Percentiles rank a stretch among this genome's conserved stretches.
These are phyloP conservation scores for Serendipita sp. DNA, from an alignment of 1,284 basidiomycete genomes.

Conservation along the genomic window DNA sequence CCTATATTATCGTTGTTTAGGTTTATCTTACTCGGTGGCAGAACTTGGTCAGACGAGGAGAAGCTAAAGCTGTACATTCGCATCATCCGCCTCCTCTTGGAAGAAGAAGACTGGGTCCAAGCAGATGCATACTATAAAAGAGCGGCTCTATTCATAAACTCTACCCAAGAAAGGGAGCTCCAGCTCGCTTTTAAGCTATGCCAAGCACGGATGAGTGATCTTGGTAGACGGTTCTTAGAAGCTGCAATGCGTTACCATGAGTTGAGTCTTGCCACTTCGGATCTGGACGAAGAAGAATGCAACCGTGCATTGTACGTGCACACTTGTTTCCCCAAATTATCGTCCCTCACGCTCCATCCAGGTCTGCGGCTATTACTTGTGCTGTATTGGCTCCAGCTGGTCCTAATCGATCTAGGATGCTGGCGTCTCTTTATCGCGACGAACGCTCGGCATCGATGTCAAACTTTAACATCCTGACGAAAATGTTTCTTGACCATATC, in stretches of 20 bases:
- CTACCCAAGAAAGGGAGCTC: slow-evolving; percentile 60
- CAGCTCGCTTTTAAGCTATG: slow-evolving; percentile 74
- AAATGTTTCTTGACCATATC: slow-evolving; percentile 96
- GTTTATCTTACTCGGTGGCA: slow-evolving; percentile 18
- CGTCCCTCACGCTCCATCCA: slow-evolving; percentile 22
- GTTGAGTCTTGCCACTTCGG: slow-evolving; percentile 65
- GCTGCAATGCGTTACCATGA: slow-evolving; percentile 94
- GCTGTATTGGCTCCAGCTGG: slow-evolving; percentile 96
- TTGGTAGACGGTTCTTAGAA: slow-evolving; percentile 81
- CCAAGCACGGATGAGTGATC: slow-evolving; percentile 88
- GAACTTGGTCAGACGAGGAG: slow-evolving; percentile 64
- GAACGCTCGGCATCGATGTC: slow-evolving; percentile 71
- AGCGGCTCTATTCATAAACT: slow-evolving; percentile 79
- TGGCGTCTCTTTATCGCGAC: slow-evolving; percentile 87
- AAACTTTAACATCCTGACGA: slow-evolving; percentile 81
- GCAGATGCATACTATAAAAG: slow-evolving; percentile 95
- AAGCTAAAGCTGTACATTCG: slow-evolving; percentile 86
- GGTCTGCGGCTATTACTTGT: slow-evolving; percentile 83
- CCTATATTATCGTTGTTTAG: background rate
- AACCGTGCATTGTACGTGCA: slow-evolving; percentile 63
- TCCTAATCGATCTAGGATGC: slow-evolving; percentile 81
- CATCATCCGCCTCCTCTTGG: slow-evolving; percentile 86
- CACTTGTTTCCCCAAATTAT: slow-evolving; percentile 6
- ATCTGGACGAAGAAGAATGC: slow-evolving; percentile 84
- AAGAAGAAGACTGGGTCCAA: slow-evolving; percentile 86